These are phyloP conservation scores for Pyrrhoderma noxium DNA, from an alignment of 1,284 basidiomycete species.

Conservation along the genomic window DNA sequence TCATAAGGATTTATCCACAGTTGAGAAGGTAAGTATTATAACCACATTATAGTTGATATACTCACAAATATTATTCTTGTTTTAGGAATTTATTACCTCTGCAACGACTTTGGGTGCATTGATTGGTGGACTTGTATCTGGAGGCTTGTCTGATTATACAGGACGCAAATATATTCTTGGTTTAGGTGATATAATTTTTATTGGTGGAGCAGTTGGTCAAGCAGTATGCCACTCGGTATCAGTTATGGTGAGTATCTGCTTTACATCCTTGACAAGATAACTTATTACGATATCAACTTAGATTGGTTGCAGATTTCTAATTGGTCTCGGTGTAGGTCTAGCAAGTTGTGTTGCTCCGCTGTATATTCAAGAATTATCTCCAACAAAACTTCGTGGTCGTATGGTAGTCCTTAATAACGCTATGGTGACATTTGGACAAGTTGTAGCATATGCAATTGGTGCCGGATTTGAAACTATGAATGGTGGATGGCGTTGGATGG, in stretches of 20 bases:
- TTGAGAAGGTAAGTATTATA: slow-evolving; percentile 47
- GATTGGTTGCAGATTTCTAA: slow-evolving; percentile 70
- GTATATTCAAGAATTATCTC: slow-evolving; percentile 80
- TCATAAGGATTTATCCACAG: slow-evolving; percentile 45
- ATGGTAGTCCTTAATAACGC: slow-evolving; percentile 61
- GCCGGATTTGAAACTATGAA: slow-evolving; percentile 59
- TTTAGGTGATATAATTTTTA: slow-evolving; percentile 70
- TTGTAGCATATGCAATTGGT: slow-evolving; percentile 72
- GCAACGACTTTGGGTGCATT: slow-evolving; percentile 76
- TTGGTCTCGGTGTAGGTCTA: slow-evolving; percentile 62
- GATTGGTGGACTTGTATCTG: slow-evolving; percentile 64
- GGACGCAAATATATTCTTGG: slow-evolving; percentile 63
- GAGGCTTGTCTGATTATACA: slow-evolving; percentile 66
- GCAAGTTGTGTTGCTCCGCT: slow-evolving; percentile 77
- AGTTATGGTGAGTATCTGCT: slow-evolving; percentile 49
- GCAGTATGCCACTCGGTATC: slow-evolving; percentile 61
- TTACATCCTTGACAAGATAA: too few species aligned
- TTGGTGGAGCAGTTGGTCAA: slow-evolving; percentile 65
- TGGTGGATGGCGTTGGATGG: slow-evolving; percentile 81
- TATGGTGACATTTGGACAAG: slow-evolving; percentile 51
- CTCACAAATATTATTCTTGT: not conserved
- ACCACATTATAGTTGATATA: not conserved
- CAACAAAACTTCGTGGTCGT: slow-evolving; percentile 65
- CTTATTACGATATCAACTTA: slow-evolving; percentile 22
- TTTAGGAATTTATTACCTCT: slow-evolving; percentile 73